Conservation (phyloP, 2,329 filamentous ascomycete genomes). For the Nigrospora osmanthi region DNA sequence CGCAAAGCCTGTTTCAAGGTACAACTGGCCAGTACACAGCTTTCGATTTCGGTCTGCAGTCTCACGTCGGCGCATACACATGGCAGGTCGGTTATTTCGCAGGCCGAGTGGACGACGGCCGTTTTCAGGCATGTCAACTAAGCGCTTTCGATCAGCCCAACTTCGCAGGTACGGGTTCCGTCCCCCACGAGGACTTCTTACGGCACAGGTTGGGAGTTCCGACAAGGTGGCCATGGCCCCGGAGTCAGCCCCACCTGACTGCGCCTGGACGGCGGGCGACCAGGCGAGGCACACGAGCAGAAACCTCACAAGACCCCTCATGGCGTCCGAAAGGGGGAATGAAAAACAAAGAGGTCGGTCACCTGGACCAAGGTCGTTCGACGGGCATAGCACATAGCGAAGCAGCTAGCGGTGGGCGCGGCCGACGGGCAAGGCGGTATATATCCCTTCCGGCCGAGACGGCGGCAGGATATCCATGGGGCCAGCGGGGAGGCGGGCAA, state of each 20-base stretch:
- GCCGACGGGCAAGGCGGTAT: too few species aligned
- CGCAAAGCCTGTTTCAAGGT: constrained; percentile 21
- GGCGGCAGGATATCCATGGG: too few species aligned
- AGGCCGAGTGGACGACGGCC: constrained; percentile 16
- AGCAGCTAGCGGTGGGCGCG: too few species aligned
- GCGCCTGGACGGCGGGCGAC: background rate
- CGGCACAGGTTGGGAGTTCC: constrained; percentile 22
- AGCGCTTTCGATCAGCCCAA: background rate
- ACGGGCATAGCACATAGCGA: too few species aligned
- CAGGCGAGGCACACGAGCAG: background rate
- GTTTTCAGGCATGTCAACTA: constrained; percentile 18
- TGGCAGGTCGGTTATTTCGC: constrained; percentile 14
- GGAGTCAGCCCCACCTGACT: background rate
- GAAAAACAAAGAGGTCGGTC: too few species aligned
- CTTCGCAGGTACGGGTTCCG: too few species aligned
- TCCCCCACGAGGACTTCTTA: constrained; percentile 7
- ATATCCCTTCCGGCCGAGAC: too few species aligned
- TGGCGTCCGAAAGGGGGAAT: too few species aligned
- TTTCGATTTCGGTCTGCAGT: constrained; percentile 15
- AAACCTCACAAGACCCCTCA: too few species aligned
- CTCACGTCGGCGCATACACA: constrained; percentile 22
- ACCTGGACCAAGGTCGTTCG: too few species aligned
- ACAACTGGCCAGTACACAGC: constrained; percentile 19
- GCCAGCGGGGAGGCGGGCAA: too few species aligned
- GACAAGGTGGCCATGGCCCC: constrained; percentile 4